Conservation (phyloP, 2,329 filamentous ascomycete species). For the Rosellinia necatrix region DNA sequence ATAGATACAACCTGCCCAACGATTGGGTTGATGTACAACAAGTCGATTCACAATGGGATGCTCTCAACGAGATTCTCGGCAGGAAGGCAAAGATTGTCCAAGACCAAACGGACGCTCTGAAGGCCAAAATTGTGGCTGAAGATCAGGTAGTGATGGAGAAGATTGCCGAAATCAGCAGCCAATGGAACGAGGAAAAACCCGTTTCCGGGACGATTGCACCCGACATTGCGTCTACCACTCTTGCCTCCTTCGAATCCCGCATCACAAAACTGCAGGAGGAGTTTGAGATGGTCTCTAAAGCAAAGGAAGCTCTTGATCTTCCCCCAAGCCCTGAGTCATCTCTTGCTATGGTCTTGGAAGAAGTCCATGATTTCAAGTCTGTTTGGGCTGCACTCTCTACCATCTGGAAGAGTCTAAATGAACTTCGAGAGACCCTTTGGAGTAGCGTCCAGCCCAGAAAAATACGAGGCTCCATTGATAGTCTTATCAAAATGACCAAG, state of each 20-base stretch:
- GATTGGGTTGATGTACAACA: slow-evolving; percentile 98
- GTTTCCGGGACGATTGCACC: slow-evolving; percentile 93
- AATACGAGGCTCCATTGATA: slow-evolving; percentile 85
- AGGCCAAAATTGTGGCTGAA: slow-evolving; percentile 92
- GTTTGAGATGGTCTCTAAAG: slow-evolving; percentile 90
- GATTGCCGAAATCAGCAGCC: slow-evolving; percentile 78
- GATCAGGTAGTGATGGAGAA: slow-evolving; percentile 90
- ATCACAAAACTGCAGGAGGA: slow-evolving; percentile 87
- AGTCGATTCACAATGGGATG: slow-evolving; percentile 94
- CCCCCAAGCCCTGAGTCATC: slow-evolving; percentile 78
- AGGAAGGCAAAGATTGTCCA: slow-evolving; percentile 95
- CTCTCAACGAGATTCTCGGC: slow-evolving; percentile 86
- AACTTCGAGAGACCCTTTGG: slow-evolving; percentile 91
- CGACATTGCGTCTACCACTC: slow-evolving; percentile 80
- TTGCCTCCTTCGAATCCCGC: slow-evolving; percentile 80
- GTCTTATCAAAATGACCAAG: slow-evolving; percentile 95
- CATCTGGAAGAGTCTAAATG: slow-evolving; percentile 95
- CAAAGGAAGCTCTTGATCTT: slow-evolving; percentile 94
- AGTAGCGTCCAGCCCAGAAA: slow-evolving; percentile 94
- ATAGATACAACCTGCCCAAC: slow-evolving; percentile 89
- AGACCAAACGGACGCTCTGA: slow-evolving; percentile 92
- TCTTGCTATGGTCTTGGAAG: slow-evolving; percentile 86
- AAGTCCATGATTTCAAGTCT: slow-evolving; percentile 98
- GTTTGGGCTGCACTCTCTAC: slow-evolving; percentile 96
- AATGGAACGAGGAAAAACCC: slow-evolving; percentile 97